phyloP scores from a whole-genome alignment of 371 early-diverging fungal species.

The Mucor circinelloides region DNA sequence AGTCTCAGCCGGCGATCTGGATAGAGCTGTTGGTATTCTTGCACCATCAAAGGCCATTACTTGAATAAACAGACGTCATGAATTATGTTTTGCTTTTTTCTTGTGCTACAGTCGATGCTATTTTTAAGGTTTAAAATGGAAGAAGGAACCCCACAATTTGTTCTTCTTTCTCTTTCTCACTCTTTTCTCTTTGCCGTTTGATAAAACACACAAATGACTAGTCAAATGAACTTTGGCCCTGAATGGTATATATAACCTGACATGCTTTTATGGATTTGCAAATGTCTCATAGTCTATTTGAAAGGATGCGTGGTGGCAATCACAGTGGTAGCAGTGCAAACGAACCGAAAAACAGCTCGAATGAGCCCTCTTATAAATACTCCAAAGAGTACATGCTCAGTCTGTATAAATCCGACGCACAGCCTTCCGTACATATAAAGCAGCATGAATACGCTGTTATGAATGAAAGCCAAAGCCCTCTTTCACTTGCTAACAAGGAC shows the following conservation, averaged over 20 bases:
- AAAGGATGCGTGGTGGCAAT: constrained; percentile 5
- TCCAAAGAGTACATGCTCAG: constrained; percentile 68
- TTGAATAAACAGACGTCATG: constrained; percentile 4
- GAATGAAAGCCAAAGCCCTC: not conserved
- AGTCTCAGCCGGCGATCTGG: constrained; percentile 42
- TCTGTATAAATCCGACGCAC: constrained; percentile 53
- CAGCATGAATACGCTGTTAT: not conserved
- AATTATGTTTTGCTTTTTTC: not conserved
- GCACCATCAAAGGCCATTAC: not conserved
- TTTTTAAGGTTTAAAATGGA: not conserved
- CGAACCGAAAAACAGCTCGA: constrained; percentile 11
- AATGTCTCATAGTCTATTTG: not conserved
- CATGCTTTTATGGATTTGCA: not conserved
- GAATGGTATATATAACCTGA: constrained; percentile 5
- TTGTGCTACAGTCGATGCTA: not conserved
- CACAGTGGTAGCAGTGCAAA: not conserved
- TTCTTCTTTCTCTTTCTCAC: not conserved
- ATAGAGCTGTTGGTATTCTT: constrained; percentile 37
- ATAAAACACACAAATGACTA: constrained; percentile 2
- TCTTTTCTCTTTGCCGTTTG: not conserved
- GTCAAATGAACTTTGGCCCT: constrained; percentile 17
- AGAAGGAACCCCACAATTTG: not conserved
- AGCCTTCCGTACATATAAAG: not conserved
- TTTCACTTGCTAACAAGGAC: not conserved
- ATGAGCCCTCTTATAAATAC: constrained; percentile 54